A percentile compares a stretch with the other conserved stretches of the same genome.
Evolutionary conservation across 768 basidiomycete species (phyloP).

Genomic region (Rhodotorula diobovata): DNA sequence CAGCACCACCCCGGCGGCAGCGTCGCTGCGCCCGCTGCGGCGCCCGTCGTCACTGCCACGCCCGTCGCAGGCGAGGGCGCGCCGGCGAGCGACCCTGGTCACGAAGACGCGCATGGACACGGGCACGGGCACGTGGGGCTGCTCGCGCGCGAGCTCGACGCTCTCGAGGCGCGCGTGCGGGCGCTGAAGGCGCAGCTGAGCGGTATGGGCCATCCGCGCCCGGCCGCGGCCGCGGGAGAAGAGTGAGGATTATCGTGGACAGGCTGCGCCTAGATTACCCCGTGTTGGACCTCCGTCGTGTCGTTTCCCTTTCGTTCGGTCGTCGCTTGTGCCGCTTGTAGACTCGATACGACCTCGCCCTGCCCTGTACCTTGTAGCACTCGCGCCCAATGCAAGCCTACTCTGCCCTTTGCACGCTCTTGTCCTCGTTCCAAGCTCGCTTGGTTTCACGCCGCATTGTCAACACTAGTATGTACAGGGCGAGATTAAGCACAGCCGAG

Average conservation of each 20-base stretch:
- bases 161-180: conserved; percentile 57
- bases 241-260: too few relatives aligned
- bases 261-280: too few relatives aligned
- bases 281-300: background rate
- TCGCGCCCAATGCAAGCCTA: background rate
- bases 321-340: background rate
- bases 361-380: background rate
- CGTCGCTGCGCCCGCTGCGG: background rate
- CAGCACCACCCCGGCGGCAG: background rate
- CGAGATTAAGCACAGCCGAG: background rate
- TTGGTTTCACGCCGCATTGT: too few relatives aligned
- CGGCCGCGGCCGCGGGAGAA: background rate
- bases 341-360: too few relatives aligned
- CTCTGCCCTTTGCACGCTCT: background rate
- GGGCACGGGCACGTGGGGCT: conserved; percentile 47
- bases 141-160: conserved; percentile 54
- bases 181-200: background rate
- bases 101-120: background rate
- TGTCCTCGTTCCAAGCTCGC: background rate
- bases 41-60: too few relatives aligned
- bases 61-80: too few relatives aligned
- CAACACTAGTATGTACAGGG: too few relatives aligned
- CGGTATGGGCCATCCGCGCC: background rate
- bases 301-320: too few relatives aligned
- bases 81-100: too few relatives aligned